Percentiles rank a stretch among this genome's conserved stretches.
Conservation (phyloP, 257 asterid genomes). For the Datura wrightii region DNA sequence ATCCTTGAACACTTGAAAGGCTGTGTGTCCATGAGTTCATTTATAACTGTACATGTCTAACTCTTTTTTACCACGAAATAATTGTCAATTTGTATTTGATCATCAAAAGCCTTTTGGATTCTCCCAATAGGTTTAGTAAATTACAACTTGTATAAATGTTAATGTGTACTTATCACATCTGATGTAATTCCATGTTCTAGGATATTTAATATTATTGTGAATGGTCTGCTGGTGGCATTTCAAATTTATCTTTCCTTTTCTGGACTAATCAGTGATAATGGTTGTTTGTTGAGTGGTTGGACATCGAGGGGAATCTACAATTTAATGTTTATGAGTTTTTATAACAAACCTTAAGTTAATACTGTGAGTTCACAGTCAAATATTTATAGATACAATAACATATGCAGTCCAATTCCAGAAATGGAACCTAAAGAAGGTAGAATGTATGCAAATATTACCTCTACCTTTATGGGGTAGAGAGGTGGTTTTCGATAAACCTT, state of each 20-base stretch:
- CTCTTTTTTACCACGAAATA: background rate
- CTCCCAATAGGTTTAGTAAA: constrained; percentile 3
- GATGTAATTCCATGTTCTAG: background rate
- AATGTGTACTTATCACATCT: background rate
- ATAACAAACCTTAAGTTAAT: background rate
- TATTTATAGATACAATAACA: background rate
- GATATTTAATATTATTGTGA: background rate
- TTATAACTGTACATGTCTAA: constrained; percentile 78
- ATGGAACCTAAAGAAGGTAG: too few species aligned
- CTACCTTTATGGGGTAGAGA: too few species aligned
- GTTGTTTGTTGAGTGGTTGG: background rate
- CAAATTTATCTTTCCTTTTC: background rate
- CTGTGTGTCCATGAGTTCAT: constrained; percentile 67
- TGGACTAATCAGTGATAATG: background rate
- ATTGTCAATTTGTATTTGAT: constrained; percentile 22
- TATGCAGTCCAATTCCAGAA: background rate
- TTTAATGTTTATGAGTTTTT: background rate
- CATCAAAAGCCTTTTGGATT: constrained; percentile 19
- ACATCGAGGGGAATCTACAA: background rate
- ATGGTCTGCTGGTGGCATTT: constrained; percentile 18
- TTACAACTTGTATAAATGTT: constrained; percentile 13
- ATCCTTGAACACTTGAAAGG: constrained; percentile 78
- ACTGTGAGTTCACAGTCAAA: background rate
- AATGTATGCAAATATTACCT: background rate
- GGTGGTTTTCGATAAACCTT: too few species aligned